Evolutionary conservation across 345 rosid genomes (phyloP).

Genomic region (Alliaria petiolata): DNA sequence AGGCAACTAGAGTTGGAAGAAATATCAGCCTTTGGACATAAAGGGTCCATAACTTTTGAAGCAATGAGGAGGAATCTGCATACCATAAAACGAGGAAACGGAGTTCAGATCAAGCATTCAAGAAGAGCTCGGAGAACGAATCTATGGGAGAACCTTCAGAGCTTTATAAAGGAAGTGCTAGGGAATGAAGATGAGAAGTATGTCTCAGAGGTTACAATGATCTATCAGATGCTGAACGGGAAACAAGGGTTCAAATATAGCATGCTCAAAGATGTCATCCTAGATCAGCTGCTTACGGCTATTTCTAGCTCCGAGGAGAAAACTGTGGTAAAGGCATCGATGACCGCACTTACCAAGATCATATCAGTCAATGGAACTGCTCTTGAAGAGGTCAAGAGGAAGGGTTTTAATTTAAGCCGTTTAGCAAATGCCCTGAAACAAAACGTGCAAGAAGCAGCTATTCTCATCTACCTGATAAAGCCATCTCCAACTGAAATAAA

Average conservation of each 20-base stretch:
- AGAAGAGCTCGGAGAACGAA: conserved; percentile 37
- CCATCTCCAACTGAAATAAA: conserved; percentile 83
- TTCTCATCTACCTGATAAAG: conserved; percentile 65
- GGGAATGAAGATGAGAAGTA: conserved; percentile 52
- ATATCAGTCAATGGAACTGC: conserved; percentile 52
- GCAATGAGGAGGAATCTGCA: conserved; percentile 27
- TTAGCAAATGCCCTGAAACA: conserved; percentile 66
- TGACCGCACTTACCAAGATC: conserved; percentile 61
- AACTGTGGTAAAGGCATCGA: conserved; percentile 57
- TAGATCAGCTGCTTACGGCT: conserved; percentile 65
- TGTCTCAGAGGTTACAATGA: conserved; percentile 54
- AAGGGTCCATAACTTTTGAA: conserved; percentile 33
- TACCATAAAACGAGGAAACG: conserved; percentile 18
- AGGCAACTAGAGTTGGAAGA: conserved; percentile 31
- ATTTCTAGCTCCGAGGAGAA: conserved; percentile 75
- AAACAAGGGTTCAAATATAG: conserved; percentile 58
- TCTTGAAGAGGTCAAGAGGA: conserved; percentile 62
- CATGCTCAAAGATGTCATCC: conserved; percentile 64
- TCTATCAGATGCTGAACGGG: conserved; percentile 57
- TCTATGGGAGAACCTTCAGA: conserved; percentile 50
- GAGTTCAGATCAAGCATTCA: background rate
- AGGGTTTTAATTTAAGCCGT: conserved; percentile 56
- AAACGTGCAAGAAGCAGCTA: conserved; percentile 83
- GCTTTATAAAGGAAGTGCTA: conserved; percentile 52
- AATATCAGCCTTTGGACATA: conserved; percentile 38